These are phyloP conservation scores for Penicillium simplicissimum DNA, from an alignment of 495 filamentous ascomycete species.

Conservation along the genomic window DNA sequence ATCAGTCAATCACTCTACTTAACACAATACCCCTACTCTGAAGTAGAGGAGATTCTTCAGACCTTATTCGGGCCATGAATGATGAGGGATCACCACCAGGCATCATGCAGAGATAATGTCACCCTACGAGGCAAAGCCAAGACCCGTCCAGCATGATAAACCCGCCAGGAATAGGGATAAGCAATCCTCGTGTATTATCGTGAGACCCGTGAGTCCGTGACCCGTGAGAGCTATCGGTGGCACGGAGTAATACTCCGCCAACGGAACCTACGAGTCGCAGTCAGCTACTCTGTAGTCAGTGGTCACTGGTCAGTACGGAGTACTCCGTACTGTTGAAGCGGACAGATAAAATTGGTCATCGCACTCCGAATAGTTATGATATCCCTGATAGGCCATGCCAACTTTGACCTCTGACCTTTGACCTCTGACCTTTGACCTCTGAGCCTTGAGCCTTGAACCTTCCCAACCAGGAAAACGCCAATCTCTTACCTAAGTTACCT, in stretches of 20 bases:
- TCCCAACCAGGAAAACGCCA: neutral
- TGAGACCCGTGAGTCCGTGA: neutral
- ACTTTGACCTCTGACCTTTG: neutral
- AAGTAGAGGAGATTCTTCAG: neutral
- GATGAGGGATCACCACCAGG: neutral
- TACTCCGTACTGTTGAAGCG: too few species aligned
- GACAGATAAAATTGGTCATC: neutral
- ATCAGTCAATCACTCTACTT: neutral
- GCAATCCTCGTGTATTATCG: neutral
- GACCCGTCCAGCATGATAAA: neutral
- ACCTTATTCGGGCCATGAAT: neutral
- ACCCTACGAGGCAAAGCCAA: slow-evolving; percentile 7
- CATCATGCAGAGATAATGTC: neutral
- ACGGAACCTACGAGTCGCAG: too few species aligned
- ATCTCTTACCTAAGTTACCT: too few species aligned
- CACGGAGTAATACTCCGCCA: neutral
- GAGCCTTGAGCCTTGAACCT: neutral
- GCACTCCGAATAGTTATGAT: neutral
- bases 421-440: neutral
- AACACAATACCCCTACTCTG: neutral
- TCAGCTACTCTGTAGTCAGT: too few species aligned
- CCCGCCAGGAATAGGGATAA: neutral
- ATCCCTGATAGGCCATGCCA: neutral
- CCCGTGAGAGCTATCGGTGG: neutral
- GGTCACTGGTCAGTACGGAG: too few species aligned